Base-by-base conservation (phyloP, 805 yeast genomes). In the Sugiyamaella boreocaroliniensis region DNA sequence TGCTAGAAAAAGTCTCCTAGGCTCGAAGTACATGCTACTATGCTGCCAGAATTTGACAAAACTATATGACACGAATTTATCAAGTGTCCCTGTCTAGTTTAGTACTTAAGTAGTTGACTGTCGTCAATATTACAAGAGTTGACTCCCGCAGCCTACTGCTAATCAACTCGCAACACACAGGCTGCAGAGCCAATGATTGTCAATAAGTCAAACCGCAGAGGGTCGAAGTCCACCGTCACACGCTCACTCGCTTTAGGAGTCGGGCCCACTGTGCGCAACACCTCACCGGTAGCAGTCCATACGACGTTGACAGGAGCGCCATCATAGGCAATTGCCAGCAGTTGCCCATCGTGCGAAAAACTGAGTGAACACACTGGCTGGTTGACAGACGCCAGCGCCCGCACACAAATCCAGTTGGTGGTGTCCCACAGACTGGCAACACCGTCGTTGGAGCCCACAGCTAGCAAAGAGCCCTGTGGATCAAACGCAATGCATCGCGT, bases 371-470 rank as follows among this genome's bases (percentile, higher is more conserved):
- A 58, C 8, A 80, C 64, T 1, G 78, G 70, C 52, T 75, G 76
- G 60, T 53, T 68, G 58, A 40, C 45, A 42, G 55, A 55, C 41
- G 76, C 64, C 11, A 76, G 59, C 0, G 76, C 73, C 37, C 64
- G 62, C n/a, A 61, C 52, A 45, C 71, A 68, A 50, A 72, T 65
- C 65, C 79, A 65, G 26, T 71, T 69, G 1, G 62, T 54, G 7
- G 76, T 62, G 41, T 71, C 68, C 83, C 83, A 81, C 10, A 79
- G 41, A 16, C 80, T 72, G 6, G 79, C 73, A 16, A 76, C 71
- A 22, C 85, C 85, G 55, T 81, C 86, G 51, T 74, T 75, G 16
- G 83, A 71, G 0, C 86, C 88, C 1, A 75, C 75, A 2, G 76
- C 74, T 10, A 83, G 52, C 57, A 64, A 76, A 19, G 67, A 58